A percentile compares a stretch with the other conserved stretches of the same genome.
Evolutionary conservation across 441 rosid species (phyloP).

Genomic region (Corymbia calophylla): DNA sequence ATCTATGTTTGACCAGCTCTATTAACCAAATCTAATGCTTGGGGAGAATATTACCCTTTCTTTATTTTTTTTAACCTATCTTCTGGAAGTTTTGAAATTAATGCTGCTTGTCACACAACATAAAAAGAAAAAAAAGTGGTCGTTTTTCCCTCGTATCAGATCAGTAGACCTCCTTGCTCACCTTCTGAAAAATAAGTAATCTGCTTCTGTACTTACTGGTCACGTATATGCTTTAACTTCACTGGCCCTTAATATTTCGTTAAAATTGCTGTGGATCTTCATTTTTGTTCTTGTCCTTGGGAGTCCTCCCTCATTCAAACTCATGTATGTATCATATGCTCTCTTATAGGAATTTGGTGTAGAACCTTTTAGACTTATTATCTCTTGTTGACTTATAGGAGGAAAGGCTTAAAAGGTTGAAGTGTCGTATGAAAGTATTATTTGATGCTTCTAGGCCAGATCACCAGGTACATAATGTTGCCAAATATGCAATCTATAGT

Average conservation of each 20-base stretch:
- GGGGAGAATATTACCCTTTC: background rate
- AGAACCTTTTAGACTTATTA: background rate
- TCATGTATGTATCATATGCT: background rate
- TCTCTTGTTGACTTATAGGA: constrained; percentile 29
- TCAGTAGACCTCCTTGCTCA: background rate
- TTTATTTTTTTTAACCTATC: background rate
- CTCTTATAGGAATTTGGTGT: background rate
- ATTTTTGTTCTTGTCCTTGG: background rate
- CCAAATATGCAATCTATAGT: background rate
- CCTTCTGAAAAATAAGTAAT: background rate
- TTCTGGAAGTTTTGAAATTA: background rate
- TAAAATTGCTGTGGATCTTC: background rate
- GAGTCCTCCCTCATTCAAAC: background rate
- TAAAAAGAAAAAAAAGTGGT: background rate
- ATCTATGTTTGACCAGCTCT: background rate
- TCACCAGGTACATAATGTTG: constrained; percentile 46
- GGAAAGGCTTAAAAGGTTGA: constrained; percentile 64
- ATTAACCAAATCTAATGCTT: background rate
- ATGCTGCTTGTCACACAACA: background rate
- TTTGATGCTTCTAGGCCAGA: constrained; percentile 67
- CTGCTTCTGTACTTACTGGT: background rate
- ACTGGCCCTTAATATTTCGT: background rate
- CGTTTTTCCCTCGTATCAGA: background rate
- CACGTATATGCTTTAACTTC: background rate
- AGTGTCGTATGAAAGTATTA: constrained; percentile 57